A percentile compares a stretch with the other conserved stretches of the same genome.
Conservation (phyloP, 2,329 filamentous ascomycete genomes). For the Stenocarpella maydis region DNA sequence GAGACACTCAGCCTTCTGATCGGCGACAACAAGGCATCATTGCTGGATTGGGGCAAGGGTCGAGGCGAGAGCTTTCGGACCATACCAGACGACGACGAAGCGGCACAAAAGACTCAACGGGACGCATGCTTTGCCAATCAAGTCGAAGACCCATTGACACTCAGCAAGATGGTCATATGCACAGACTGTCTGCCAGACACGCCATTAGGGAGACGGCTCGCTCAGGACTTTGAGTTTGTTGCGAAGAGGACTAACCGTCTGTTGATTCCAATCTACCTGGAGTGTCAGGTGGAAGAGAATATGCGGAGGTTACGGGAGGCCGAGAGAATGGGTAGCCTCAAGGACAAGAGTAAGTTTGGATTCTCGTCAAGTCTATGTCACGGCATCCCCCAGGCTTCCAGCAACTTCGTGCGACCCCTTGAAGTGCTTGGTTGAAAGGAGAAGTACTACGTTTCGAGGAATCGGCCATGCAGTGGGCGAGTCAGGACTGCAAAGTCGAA, state of each 20-base stretch:
- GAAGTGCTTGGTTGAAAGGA: not conserved
- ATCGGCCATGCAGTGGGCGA: not conserved
- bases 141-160: slow-evolving; percentile 37
- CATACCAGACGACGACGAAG: slow-evolving; percentile 22
- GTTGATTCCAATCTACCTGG: slow-evolving; percentile 42
- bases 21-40: slow-evolving; percentile 43
- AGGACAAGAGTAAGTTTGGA: slow-evolving; percentile 33
- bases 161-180: slow-evolving; percentile 41
- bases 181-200: slow-evolving; percentile 43
- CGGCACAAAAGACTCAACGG: slow-evolving; percentile 33
- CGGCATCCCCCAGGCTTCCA: too few relatives aligned
- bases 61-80: slow-evolving; percentile 28
- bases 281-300: slow-evolving; percentile 39
- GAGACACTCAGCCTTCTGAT: slow-evolving; percentile 44
- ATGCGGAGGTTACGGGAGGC: slow-evolving; percentile 38
- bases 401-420: too few relatives aligned
- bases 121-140: slow-evolving; percentile 39
- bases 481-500: not conserved
- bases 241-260: slow-evolving; percentile 39
- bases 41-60: slow-evolving; percentile 37
- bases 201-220: slow-evolving; percentile 37
- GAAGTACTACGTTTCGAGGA: not conserved
- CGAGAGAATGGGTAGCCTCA: slow-evolving; percentile 38
- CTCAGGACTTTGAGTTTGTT: slow-evolving; percentile 40
- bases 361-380: not conserved